These are phyloP conservation scores for Onygena corvina DNA, from an alignment of 2,329 filamentous ascomycete species.

Conservation along the genomic window DNA sequence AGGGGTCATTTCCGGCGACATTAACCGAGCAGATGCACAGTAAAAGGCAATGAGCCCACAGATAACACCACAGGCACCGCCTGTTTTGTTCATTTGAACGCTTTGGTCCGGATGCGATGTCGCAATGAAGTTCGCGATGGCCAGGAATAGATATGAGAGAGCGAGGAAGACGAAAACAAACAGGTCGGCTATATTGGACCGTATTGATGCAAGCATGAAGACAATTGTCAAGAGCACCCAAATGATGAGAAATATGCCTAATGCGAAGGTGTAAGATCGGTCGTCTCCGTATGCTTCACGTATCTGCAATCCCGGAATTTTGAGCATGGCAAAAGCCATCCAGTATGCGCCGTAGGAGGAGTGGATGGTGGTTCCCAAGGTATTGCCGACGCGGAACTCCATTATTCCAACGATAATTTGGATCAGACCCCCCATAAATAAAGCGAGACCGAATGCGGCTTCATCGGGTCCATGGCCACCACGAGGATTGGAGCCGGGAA, in stretches of 20 bases:
- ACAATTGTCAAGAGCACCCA: slow-evolving; percentile 50
- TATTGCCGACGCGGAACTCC: slow-evolving; percentile 46
- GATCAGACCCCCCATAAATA: slow-evolving; percentile 23
- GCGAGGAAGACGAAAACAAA: slow-evolving; percentile 47
- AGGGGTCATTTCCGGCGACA: slow-evolving; percentile 34
- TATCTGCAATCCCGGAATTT: slow-evolving; percentile 43
- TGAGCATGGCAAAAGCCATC: slow-evolving; percentile 48
- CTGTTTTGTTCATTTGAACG: slow-evolving; percentile 35
- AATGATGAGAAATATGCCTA: slow-evolving; percentile 48
- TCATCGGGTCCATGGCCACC: slow-evolving; percentile 18
- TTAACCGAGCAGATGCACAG: slow-evolving; percentile 32
- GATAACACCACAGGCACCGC: slow-evolving; percentile 31
- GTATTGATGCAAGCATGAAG: slow-evolving; percentile 45
- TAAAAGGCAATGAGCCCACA: slow-evolving; percentile 32
- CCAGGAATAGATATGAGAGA: slow-evolving; percentile 47
- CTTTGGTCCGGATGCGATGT: slow-evolving; percentile 30
- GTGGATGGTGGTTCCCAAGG: slow-evolving; percentile 50
- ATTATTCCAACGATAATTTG: slow-evolving; percentile 25
- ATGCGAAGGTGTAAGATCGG: slow-evolving; percentile 37
- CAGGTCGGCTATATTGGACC: slow-evolving; percentile 49
- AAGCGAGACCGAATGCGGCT: slow-evolving; percentile 20
- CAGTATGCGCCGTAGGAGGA: slow-evolving; percentile 52
- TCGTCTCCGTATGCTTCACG: slow-evolving; percentile 33
- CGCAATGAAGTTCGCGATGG: slow-evolving; percentile 41
- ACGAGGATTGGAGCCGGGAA: slow-evolving; percentile 19